phyloP scores from a whole-genome alignment of 306 rosid species.

The Phaseolus lunatus region DNA sequence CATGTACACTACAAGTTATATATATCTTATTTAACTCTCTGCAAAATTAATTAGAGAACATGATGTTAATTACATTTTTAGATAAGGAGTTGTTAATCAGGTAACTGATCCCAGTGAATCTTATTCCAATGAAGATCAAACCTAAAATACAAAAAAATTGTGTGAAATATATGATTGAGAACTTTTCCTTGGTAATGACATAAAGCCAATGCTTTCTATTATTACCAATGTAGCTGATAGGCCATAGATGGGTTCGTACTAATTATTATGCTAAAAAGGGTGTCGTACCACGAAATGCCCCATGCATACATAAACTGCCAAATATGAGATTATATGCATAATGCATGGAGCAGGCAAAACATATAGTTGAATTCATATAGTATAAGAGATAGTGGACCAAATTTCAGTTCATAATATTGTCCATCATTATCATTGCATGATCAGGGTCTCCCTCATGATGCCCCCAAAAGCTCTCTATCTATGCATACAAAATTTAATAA shows the following conservation, averaged over 20 bases:
- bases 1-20: not conserved
- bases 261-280: constrained; percentile 65
- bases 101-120: not conserved
- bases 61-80: not conserved
- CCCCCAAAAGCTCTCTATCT: constrained; percentile 48
- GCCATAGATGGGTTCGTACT: constrained; percentile 45
- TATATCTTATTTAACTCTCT: not conserved
- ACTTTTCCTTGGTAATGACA: constrained; percentile 78
- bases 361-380: constrained; percentile 28
- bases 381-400: not conserved
- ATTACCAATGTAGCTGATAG: constrained; percentile 54
- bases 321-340: constrained; percentile 50
- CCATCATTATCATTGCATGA: constrained; percentile 61
- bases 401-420: constrained; percentile 28
- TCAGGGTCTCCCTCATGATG: constrained; percentile 59
- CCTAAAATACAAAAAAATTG: constrained; percentile 30
- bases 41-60: not conserved
- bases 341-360: constrained; percentile 22
- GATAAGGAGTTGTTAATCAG: not conserved
- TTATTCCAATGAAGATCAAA: constrained; percentile 24
- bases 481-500: constrained; percentile 41
- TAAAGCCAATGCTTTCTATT: constrained; percentile 68
- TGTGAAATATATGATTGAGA: constrained; percentile 53
- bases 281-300: constrained; percentile 67
- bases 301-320: constrained; percentile 47